Evolutionary conservation across 192 early-diverging fungal genomes (phyloP), one percentile per base, ranked within the genome.

Genomic region (Podila minutissima): DNA sequence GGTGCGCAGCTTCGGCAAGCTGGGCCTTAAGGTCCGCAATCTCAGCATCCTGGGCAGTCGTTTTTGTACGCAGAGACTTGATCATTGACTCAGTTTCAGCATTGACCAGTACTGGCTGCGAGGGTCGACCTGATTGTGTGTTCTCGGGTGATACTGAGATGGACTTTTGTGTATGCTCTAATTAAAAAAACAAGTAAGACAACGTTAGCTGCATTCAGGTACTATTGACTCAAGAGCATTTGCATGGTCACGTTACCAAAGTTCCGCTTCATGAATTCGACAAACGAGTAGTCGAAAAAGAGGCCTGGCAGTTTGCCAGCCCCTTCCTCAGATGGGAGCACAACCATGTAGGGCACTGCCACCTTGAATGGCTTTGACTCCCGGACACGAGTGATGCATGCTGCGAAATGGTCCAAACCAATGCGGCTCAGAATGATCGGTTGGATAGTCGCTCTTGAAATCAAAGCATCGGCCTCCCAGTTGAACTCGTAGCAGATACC

Each of bases 401-500:
- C 94, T 57, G 89, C 84, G 71, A 95, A 97, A 41, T 95, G 92
- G 69, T 98, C 98, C 9, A 86, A 76, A 9, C 97, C 96, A 22
- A 98, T 93, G 12, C 97, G 91, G 75, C 91, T 95, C 11, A 92
- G 86, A 60, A 97, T 86, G 48, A 99, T 92, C 11, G 93, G 88
- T 66, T 97, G 93, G 51, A 99, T 83, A 32, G 88, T 94, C 19
- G 89, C 92, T 76, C 90, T 87, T 4, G 89, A 86, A 69, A 99
- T 91, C 4, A 91, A 85, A 4, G 94, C 83, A 64, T 94, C 92
- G 4, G 90, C 76, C 46, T 96, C 93, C 82, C 94, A 86, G 76
- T 98, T 96, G 82, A 92, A 99, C 82, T 98, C 92, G 65, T 95
- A 94, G 37, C 93, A 87, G 11, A 97, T 86, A 4, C 96, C 93